A percentile compares a stretch with the other conserved stretches of the same genome.
Conservation (phyloP, 2,329 filamentous ascomycete species). For the Elsinoe australis region DNA sequence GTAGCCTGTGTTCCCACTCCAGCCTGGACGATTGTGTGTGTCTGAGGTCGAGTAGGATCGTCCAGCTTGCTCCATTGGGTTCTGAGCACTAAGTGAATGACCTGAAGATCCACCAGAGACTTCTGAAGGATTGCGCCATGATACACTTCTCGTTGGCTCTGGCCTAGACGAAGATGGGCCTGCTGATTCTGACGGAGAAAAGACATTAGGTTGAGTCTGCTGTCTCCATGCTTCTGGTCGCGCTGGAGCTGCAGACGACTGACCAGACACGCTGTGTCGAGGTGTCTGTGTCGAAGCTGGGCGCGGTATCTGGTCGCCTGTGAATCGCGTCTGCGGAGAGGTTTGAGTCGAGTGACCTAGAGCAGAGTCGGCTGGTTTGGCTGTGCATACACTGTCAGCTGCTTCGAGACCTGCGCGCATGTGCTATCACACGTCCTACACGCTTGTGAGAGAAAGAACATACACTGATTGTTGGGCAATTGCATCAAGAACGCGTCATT, state of each 20-base stretch:
- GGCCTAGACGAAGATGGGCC: constrained; percentile 1
- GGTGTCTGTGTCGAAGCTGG: constrained; percentile 8
- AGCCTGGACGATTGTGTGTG: constrained; percentile 10
- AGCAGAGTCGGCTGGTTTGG: constrained; percentile 9
- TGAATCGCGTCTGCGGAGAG: constrained; percentile 11
- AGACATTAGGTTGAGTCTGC: constrained; percentile 7
- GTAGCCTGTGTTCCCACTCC: constrained; percentile 3
- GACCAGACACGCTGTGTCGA: constrained; percentile 9
- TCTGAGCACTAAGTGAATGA: constrained; percentile 2
- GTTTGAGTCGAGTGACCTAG: constrained; percentile 13
- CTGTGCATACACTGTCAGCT: background rate
- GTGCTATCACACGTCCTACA: no score
- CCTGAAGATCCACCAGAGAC: background rate
- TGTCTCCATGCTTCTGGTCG: constrained; percentile 13
- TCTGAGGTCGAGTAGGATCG: constrained; percentile 13
- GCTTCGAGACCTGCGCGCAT: no score
- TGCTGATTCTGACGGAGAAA: constrained; percentile 8
- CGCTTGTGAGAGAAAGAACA: background rate
- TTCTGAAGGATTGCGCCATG: constrained; percentile 13
- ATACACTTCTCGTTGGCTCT: constrained; percentile 3
- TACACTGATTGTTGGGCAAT: constrained; percentile 15
- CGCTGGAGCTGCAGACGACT: background rate
- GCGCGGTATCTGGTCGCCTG: constrained; percentile 5
- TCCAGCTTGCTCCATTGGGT: background rate
- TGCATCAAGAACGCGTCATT: constrained; percentile 33